Evolutionary conservation across 371 early-diverging fungal genomes (phyloP).

Genomic region (Zopfochytrium polystomum): DNA sequence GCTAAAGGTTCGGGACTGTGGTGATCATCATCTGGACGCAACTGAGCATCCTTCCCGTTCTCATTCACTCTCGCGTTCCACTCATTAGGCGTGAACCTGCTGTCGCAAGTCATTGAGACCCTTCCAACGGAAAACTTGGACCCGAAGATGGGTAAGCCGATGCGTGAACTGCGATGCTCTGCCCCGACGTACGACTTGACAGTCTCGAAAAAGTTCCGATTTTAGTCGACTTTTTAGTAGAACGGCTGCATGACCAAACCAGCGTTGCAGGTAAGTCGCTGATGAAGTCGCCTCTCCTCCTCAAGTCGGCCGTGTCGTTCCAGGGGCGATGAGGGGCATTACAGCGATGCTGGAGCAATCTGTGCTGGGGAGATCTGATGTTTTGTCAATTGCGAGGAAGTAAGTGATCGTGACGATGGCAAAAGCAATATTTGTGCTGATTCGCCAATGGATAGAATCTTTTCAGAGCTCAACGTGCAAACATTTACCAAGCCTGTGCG

Average conservation of each 20-base stretch:
- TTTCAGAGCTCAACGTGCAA: slow-evolving; percentile 59
- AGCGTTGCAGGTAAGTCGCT: slow-evolving; percentile 31
- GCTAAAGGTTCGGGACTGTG: slow-evolving; percentile 62
- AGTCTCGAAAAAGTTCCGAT: slow-evolving; percentile 28
- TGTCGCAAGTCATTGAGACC: slow-evolving; percentile 1
- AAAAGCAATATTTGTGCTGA: no score
- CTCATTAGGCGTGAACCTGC: background rate
- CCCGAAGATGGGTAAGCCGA: background rate
- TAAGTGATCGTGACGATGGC: no score
- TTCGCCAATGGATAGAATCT: no score
- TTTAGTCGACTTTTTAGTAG: slow-evolving; percentile 43
- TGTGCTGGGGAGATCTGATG: slow-evolving; percentile 31
- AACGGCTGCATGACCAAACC: slow-evolving; percentile 46
- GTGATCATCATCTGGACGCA: background rate
- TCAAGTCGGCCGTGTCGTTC: background rate
- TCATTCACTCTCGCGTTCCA: no score
- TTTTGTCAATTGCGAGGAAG: slow-evolving; percentile 22
- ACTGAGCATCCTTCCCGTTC: background rate
- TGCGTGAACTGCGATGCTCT: no score
- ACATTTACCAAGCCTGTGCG: slow-evolving; percentile 58
- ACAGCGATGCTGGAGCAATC: slow-evolving; percentile 30
- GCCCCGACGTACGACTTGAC: background rate
- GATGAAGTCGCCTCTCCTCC: background rate
- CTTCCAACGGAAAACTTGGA: background rate
- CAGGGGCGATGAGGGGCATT: slow-evolving; percentile 34